These are phyloP conservation scores for Zygosaccharomyces pseudobailii DNA, from an alignment of 1,139 yeast genomes.

Conservation along the genomic window DNA sequence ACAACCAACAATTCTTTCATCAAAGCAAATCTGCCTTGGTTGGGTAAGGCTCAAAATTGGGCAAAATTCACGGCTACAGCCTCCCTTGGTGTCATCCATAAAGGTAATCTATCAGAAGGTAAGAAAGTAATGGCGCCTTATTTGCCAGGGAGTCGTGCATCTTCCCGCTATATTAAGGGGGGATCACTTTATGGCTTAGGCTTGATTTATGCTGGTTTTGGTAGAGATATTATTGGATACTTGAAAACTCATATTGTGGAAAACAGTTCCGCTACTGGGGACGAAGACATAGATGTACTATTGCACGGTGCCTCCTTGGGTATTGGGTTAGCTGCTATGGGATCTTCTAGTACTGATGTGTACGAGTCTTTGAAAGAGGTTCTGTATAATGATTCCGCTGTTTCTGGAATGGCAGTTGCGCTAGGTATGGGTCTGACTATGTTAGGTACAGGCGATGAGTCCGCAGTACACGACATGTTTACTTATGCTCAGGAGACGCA, in stretches of 20 bases:
- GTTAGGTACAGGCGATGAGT: slow-evolving; percentile 85
- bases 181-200: slow-evolving; percentile 95
- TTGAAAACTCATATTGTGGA: slow-evolving; percentile 71
- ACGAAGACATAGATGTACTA: slow-evolving; percentile 76
- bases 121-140: slow-evolving; percentile 84
- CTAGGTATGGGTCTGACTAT: slow-evolving; percentile 92
- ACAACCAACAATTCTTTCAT: slow-evolving; percentile 94
- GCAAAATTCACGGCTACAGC: slow-evolving; percentile 97
- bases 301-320: slow-evolving; percentile 97
- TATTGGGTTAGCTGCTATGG: slow-evolving; percentile 97
- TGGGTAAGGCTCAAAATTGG: slow-evolving; percentile 97
- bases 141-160: slow-evolving; percentile 71
- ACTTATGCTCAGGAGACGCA: slow-evolving; percentile 93
- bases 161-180: slow-evolving; percentile 86
- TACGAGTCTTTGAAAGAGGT: slow-evolving; percentile 84
- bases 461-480: slow-evolving; percentile 75
- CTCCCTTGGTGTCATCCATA: slow-evolving; percentile 94
- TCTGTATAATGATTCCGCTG: slow-evolving; percentile 84
- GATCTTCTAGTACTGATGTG: slow-evolving; percentile 65
- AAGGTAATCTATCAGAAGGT: slow-evolving; percentile 91
- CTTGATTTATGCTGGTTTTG: slow-evolving; percentile 85
- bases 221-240: slow-evolving; percentile 79
- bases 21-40: slow-evolving; percentile 89
- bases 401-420: slow-evolving; percentile 96
- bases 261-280: slow-evolving; percentile 60